Conservation (phyloP, 345 rosid genomes). For the Gossypium bickii region DNA sequence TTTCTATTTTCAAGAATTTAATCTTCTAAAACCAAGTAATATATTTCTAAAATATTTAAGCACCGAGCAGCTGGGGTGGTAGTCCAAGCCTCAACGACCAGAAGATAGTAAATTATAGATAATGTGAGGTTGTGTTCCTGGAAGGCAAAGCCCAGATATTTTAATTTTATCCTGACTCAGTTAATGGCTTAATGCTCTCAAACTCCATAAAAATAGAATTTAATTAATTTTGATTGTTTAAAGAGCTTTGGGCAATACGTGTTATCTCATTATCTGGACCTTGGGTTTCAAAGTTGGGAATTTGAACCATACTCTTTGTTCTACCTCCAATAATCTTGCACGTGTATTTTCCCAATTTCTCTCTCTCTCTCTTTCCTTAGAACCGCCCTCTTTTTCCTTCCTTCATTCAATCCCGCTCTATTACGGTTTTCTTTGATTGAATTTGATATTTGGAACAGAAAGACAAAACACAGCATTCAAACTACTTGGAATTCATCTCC, state of each 20-base stretch:
- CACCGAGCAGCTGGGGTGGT: too few species aligned
- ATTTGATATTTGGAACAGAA: not conserved
- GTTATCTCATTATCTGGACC: not conserved
- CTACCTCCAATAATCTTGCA: constrained; percentile 13
- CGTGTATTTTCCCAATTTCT: constrained; percentile 1
- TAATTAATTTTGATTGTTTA: not conserved
- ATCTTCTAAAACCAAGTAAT: too few species aligned
- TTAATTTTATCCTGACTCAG: too few species aligned
- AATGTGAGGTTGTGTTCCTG: too few species aligned
- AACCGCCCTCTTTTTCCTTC: not conserved
- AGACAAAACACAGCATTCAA: not conserved
- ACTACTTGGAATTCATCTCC: not conserved
- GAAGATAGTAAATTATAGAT: too few species aligned
- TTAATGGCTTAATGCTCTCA: too few species aligned
- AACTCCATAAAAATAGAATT: not conserved
- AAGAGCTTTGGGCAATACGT: not conserved
- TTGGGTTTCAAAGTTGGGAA: not conserved
- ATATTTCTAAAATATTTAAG: too few species aligned
- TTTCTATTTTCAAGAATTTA: too few species aligned
- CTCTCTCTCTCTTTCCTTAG: not conserved
- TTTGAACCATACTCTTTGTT: not conserved
- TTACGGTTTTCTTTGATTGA: not conserved
- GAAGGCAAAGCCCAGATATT: too few species aligned
- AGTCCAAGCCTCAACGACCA: too few species aligned
- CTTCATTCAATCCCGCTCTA: not conserved